Conservation (phyloP, 139 green algal genomes). For the Volvox reticuliferus region DNA sequence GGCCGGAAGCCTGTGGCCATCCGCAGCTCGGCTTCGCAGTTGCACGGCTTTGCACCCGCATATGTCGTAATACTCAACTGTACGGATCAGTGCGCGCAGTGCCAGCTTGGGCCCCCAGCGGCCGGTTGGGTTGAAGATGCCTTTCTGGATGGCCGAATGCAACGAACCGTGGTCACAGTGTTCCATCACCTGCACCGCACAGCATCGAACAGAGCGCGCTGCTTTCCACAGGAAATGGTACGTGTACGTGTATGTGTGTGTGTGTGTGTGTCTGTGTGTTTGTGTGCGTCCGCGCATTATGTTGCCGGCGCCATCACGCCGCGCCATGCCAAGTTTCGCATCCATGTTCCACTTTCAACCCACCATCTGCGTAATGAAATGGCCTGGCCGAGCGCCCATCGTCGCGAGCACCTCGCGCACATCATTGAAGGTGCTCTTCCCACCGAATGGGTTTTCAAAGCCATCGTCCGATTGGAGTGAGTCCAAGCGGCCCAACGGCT, state of each 20-base stretch:
- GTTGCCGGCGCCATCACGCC: too few relatives aligned
- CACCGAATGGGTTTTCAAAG: slow-evolving; percentile 35
- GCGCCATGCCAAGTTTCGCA: too few relatives aligned
- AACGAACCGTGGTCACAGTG: slow-evolving; percentile 55
- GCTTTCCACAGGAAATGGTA: too few relatives aligned
- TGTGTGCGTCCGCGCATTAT: too few relatives aligned
- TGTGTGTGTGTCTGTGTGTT: too few relatives aligned
- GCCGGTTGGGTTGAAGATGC: slow-evolving; percentile 49
- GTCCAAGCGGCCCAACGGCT: not conserved
- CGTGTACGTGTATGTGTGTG: too few relatives aligned
- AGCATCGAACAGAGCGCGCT: too few relatives aligned
- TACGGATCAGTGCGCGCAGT: slow-evolving; percentile 51
- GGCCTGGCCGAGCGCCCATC: slow-evolving; percentile 49
- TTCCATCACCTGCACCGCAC: slow-evolving; percentile 36
- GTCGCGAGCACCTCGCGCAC: slow-evolving; percentile 46
- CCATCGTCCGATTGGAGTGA: slow-evolving; percentile 48
- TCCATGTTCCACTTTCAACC: not conserved
- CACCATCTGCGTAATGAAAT: slow-evolving; percentile 57
- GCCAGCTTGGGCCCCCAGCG: slow-evolving; percentile 50
- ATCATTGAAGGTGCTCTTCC: slow-evolving; percentile 35
- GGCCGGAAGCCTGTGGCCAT: too few relatives aligned
- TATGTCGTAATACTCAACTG: not conserved
- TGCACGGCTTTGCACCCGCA: too few relatives aligned
- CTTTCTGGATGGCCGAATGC: slow-evolving; percentile 42
- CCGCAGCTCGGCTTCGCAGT: too few relatives aligned